Conservation (phyloP, 176 grass and related monocot species). For the Aegilops umbellulata region DNA sequence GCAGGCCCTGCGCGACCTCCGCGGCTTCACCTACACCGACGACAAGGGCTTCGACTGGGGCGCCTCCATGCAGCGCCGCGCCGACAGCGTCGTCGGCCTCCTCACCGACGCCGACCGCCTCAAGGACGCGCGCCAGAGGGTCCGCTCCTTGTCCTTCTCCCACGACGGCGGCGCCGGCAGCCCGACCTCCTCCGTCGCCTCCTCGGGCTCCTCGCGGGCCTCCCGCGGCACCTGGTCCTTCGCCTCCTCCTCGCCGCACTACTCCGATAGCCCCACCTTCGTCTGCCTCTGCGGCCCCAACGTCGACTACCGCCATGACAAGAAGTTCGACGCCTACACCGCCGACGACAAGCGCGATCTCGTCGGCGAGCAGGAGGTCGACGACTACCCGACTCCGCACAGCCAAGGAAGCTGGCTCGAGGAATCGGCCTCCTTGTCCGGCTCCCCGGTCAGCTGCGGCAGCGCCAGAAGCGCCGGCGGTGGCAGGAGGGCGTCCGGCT, state of each 20-base stretch:
- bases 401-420: background rate
- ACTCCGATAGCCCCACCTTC: constrained; percentile 51
- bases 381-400: constrained; percentile 1
- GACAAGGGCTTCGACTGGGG: constrained; percentile 73
- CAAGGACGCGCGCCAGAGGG: constrained; percentile 45
- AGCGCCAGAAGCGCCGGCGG: background rate
- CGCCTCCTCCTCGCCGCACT: constrained; percentile 13
- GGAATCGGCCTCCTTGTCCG: background rate
- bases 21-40: constrained; percentile 58
- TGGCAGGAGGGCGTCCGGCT: constrained; percentile 31
- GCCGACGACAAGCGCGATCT: constrained; percentile 34
- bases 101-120: constrained; percentile 46
- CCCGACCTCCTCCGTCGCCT: background rate
- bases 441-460: background rate
- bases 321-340: constrained; percentile 54
- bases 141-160: background rate
- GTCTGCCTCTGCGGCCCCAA: constrained; percentile 36
- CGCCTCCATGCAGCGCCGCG: constrained; percentile 57
- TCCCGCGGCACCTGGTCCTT: constrained; percentile 52
- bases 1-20: constrained; percentile 45
- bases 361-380: background rate
- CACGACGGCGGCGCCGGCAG: background rate
- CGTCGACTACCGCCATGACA: constrained; percentile 51
- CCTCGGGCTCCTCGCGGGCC: constrained; percentile 43
- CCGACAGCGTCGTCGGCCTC: constrained; percentile 44